These are phyloP conservation scores for Dryadomyces sulphureus DNA, from an alignment of 2,329 filamentous ascomycete species.

Conservation along the genomic window DNA sequence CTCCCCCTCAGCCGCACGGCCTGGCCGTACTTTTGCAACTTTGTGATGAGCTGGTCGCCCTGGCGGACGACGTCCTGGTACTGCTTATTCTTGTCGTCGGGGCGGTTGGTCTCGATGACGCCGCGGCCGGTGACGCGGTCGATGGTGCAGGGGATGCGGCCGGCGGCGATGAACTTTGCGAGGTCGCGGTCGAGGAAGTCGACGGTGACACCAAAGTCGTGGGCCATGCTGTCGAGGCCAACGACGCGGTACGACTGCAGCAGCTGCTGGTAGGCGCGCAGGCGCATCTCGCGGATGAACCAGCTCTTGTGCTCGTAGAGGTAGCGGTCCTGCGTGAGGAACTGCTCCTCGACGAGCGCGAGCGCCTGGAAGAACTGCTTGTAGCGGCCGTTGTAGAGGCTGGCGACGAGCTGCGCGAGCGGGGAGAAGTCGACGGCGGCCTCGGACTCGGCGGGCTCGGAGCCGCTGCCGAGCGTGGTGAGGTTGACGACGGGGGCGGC, in stretches of 20 bases:
- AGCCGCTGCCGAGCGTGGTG: slow-evolving; percentile 58
- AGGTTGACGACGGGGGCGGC: slow-evolving; percentile 68
- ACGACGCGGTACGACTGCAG: slow-evolving; percentile 96
- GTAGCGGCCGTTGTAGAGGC: slow-evolving; percentile 88
- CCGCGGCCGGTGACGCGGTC: slow-evolving; percentile 93
- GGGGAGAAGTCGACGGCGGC: slow-evolving; percentile 77
- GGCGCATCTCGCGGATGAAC: slow-evolving; percentile 97
- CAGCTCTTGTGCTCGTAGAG: slow-evolving; percentile 90
- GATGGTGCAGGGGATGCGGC: slow-evolving; percentile 91
- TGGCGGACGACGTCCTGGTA: slow-evolving; percentile 97
- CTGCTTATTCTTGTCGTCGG: slow-evolving; percentile 99
- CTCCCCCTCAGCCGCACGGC: slow-evolving; percentile 87
- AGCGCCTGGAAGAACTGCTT: slow-evolving; percentile 85
- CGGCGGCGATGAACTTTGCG: slow-evolving; percentile 89
- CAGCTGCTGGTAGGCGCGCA: slow-evolving; percentile 91
- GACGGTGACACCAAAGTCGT: slow-evolving; percentile 90
- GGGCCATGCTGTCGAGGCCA: slow-evolving; percentile 92
- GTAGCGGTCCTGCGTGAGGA: slow-evolving; percentile 88
- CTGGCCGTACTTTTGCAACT: slow-evolving; percentile 98
- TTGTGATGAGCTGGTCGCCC: slow-evolving; percentile 94
- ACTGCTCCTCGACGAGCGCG: slow-evolving; percentile 80
- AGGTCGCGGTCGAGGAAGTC: slow-evolving; percentile 94
- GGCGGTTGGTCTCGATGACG: slow-evolving; percentile 93
- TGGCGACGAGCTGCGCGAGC: slow-evolving; percentile 75
- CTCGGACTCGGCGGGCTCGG: slow-evolving; percentile 63